Base-by-base conservation (phyloP, 768 basidiomycete genomes). In the Mycena epipterygia region DNA sequence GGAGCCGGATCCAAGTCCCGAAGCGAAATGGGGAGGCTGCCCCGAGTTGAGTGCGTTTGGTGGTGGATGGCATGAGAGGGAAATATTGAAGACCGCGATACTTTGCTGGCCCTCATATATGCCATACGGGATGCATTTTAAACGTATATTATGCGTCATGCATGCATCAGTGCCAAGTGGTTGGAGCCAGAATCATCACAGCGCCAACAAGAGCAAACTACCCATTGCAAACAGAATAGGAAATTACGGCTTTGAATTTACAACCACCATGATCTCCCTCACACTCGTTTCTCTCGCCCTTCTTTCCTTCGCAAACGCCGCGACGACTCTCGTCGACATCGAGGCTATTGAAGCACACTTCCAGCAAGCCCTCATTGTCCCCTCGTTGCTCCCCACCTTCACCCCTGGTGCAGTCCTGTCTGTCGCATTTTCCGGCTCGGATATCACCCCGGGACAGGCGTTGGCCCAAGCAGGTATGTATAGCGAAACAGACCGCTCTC, bases 261-360 rank as follows among this genome's bases (percentile, higher is more conserved):
- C 32, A 5, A 41, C 53, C 44, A 76, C 71, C 53, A 85, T 85
- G 83, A 66, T 83, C 66, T 65, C 79, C 62, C 72, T 81, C 71
- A 70, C 79, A 55, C 48, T 83, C 76, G 70, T 78, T 64, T 76
- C 81, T 70, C 76, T 86, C 61, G 77, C 82, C 67, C 75, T 90
- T 73, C 74, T 84, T 60, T 81, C 84, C 35, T 78, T 86, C 75
- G 82, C 81, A 64, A 71, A 77, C 39, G 89, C 89, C 27, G 89
- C 64, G 81, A 80, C 64, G 82, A 82, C 63, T 25, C 71, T 90
- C 1, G 12, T 62, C 39, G 85, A 85, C 65, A 81, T 93, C 53
- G 84, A 84, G 64, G 89, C 87, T 39, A 89, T 93, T 59, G 81
- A 91, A 76, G 93, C 93, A 25, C 90, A 94, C 79, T 92, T 95